Base-by-base conservation (phyloP, 208 protist genomes). In the Leishmania major region DNA sequence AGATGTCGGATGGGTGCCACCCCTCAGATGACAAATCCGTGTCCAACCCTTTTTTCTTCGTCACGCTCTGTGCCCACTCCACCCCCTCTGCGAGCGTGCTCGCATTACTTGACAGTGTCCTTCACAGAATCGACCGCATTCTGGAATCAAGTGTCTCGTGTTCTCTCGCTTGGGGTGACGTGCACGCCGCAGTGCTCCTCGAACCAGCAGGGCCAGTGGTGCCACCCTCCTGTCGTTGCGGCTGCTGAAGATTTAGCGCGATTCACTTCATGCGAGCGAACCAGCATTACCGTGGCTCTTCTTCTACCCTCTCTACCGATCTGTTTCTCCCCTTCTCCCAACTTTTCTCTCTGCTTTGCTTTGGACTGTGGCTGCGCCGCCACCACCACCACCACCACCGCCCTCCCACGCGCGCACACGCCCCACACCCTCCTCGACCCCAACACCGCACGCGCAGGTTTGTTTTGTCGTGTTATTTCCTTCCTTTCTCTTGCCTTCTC, bases 401-500 rank as follows among this genome's bases (percentile, higher is more conserved):
- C 53, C 7, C 19, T 25, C 53, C 45, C 45, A 49, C 45, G 45
- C 8, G 45, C 8, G 45, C 45, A 11, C 45, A 11, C 45, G 43
- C 53, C n/a, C n/a, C 62, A 10, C 62, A n/a, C 45, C 45, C 45
- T 49, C 45, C 7, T 49, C 45, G 43, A 7, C 69, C 37, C 25
- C 69, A 35, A 47, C 37, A 74, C 15, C 8, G 28, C 69, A 53
- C 22, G n/a, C 43, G 0, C 22, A 43, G 3, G 2, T 75, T 75
- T 37, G 28, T 57, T 51, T 62, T 31, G 55, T n/a, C 57, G 75
- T 60, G 31, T 70, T 62, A 51, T 47, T 70, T 45, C 78, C 74
- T 67, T 51, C 74, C 72, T 45, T 75, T 81, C 47, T 69, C 59
- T 75, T n/a, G 7, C 35, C 31, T 51, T 57, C 31, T 57, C n/a